Conservation (phyloP, 331 rosid genomes). For the Cucumis variabilis region DNA sequence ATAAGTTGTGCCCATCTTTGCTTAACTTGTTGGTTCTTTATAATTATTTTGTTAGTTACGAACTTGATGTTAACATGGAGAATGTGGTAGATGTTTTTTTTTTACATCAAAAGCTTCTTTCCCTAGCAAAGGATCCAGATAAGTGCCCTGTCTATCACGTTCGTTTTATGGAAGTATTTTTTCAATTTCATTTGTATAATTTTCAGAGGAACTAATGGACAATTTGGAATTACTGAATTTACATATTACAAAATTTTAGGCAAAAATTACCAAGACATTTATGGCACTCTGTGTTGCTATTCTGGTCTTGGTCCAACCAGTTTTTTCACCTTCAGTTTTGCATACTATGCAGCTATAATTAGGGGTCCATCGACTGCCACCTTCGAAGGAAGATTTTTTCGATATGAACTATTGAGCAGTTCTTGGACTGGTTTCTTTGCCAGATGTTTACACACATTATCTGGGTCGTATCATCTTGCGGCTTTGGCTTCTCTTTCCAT, state of each 20-base stretch:
- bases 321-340: constrained; percentile 79
- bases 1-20: too few relatives aligned
- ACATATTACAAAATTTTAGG: constrained; percentile 17
- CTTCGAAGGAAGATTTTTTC: constrained; percentile 65
- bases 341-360: constrained; percentile 63
- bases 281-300: constrained; percentile 62
- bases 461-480: constrained; percentile 97
- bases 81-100: too few relatives aligned
- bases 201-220: too few relatives aligned
- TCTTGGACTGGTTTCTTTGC: constrained; percentile 96
- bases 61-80: too few relatives aligned
- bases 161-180: too few relatives aligned
- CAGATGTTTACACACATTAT: constrained; percentile 91
- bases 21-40: too few relatives aligned
- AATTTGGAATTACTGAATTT: constrained; percentile 1
- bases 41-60: too few relatives aligned
- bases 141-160: too few relatives aligned
- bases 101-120: too few relatives aligned
- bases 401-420: constrained; percentile 75
- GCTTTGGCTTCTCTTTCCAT: constrained; percentile 95
- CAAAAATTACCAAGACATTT: constrained; percentile 42
- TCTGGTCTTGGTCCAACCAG: constrained; percentile 73
- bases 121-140: too few relatives aligned
- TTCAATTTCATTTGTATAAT: too few relatives aligned
- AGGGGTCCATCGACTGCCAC: constrained; percentile 67